A percentile compares a stretch with the other conserved stretches of the same genome.
Conservation (phyloP, 192 early-diverging fungal genomes). For the Backusella morwellensis region DNA sequence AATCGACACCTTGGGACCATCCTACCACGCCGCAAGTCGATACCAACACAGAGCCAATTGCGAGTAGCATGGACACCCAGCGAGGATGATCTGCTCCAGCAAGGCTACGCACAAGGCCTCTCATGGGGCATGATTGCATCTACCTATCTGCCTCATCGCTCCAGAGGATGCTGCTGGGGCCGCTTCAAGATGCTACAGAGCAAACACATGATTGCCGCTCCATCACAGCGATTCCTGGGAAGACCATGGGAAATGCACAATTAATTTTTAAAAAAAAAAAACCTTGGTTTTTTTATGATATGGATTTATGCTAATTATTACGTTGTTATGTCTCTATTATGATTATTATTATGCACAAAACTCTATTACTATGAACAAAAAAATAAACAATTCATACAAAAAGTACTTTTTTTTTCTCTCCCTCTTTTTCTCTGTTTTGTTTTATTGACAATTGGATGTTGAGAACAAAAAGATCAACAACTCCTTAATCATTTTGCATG, state of each 20-base stretch:
- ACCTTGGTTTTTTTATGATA: background rate
- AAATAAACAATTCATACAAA: no score
- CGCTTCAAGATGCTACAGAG: slow-evolving; percentile 17
- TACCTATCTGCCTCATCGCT: slow-evolving; percentile 19
- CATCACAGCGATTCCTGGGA: background rate
- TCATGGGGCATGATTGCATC: slow-evolving; percentile 20
- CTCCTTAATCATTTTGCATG: no score
- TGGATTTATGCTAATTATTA: background rate
- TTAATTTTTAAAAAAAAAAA: background rate
- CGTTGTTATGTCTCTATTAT: background rate
- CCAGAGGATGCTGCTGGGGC: slow-evolving; percentile 23
- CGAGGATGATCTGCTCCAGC: slow-evolving; percentile 11
- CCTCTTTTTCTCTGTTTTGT: no score
- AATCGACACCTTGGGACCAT: background rate
- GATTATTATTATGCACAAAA: background rate
- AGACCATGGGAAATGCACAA: background rate
- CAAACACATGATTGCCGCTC: background rate
- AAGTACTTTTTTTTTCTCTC: no score
- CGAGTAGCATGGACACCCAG: slow-evolving; percentile 12
- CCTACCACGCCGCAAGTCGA: background rate
- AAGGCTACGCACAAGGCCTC: slow-evolving; percentile 21
- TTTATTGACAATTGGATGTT: no score
- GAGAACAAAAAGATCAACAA: no score
- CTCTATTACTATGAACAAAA: no score
- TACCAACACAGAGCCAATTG: background rate